Evolutionary conservation across 2,329 filamentous ascomycete genomes (phyloP), one percentile per base, ranked within the genome.

Genomic region (Claviceps maximensis): DNA sequence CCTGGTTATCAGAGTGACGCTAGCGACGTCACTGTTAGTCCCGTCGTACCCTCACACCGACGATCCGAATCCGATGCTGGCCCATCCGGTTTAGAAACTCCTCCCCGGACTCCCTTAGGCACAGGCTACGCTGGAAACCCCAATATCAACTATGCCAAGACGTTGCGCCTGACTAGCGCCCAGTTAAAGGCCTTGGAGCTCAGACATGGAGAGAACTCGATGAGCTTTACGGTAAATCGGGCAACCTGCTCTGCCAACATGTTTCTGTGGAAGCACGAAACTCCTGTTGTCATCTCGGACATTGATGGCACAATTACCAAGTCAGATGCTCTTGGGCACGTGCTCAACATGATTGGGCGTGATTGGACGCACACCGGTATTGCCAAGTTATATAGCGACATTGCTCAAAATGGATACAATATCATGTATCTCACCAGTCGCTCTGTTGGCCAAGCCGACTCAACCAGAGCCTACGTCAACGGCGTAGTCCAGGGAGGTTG

Each of bases 291-390:
- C 48, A 96, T 98, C 57, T 97, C 91, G 1, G 93, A 98, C 67
- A 97, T 98, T 62, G 93, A 98, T 68, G 93, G 93, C 50, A 98
- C 93, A 23, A 98, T 98, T 62, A 98, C 93, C 55, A 98, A 98
- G 71, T 95, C 90, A 2, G 90, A 96, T 70, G 90, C 89, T 17
- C 74, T 95, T 15, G 93, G 93, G 15, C 93, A 98, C 63, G 88
- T 98, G 45, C 71, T 97, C 52, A 97, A 91, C 72, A 93, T 93
- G 82, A 91, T 98, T 58, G 93, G 93, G 44, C 84, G 93, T 48
- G 93, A 98, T 69, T 98, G 93, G 93, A 98, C 93, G 3, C 93
- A 98, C 67, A 80, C 89, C 17, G 93, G 93, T 40, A 91, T 98
- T 25, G 94, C 93, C 23, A 98, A 98, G 71, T 77, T 98, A 9